These are phyloP conservation scores for Truncatella angustata DNA, from an alignment of 2,329 filamentous ascomycete genomes.

Conservation along the genomic window DNA sequence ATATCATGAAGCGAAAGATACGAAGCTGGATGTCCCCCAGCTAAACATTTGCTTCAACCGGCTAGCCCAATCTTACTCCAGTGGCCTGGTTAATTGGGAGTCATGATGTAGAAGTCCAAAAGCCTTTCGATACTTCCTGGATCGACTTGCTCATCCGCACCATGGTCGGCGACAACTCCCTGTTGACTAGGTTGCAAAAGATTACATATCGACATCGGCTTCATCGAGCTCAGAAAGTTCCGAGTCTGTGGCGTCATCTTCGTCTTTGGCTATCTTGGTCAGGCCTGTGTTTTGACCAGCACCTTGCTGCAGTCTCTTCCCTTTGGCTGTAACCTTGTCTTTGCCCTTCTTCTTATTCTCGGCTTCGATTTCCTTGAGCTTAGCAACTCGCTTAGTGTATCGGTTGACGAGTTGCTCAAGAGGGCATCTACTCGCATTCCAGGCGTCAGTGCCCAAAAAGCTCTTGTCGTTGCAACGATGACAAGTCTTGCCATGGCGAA, in stretches of 20 bases:
- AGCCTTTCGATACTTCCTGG: too few species aligned
- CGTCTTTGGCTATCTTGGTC: too few species aligned
- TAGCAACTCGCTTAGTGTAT: slow-evolving; percentile 25
- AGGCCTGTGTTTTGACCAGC: too few species aligned
- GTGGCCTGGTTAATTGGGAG: too few species aligned
- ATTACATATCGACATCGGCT: not conserved
- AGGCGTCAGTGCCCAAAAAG: slow-evolving; percentile 56
- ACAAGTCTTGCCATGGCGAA: slow-evolving; percentile 51
- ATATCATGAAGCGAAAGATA: too few species aligned
- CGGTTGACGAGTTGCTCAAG: slow-evolving; percentile 40
- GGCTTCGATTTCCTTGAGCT: not conserved
- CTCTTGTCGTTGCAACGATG: slow-evolving; percentile 49
- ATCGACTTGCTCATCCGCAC: too few species aligned
- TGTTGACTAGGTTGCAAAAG: too few species aligned
- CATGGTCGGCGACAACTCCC: too few species aligned
- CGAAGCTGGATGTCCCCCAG: too few species aligned
- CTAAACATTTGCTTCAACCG: too few species aligned
- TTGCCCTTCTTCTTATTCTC: not conserved
- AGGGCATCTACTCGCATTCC: slow-evolving; percentile 51
- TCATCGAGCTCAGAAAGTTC: slow-evolving; percentile 10
- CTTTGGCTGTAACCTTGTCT: not conserved
- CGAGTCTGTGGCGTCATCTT: not conserved
- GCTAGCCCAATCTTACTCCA: too few species aligned
- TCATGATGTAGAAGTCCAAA: too few species aligned
- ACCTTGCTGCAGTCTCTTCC: slow-evolving; percentile 3